Evolutionary conservation across 768 basidiomycete species (phyloP).

Genomic region (Phylloporus sp.): DNA sequence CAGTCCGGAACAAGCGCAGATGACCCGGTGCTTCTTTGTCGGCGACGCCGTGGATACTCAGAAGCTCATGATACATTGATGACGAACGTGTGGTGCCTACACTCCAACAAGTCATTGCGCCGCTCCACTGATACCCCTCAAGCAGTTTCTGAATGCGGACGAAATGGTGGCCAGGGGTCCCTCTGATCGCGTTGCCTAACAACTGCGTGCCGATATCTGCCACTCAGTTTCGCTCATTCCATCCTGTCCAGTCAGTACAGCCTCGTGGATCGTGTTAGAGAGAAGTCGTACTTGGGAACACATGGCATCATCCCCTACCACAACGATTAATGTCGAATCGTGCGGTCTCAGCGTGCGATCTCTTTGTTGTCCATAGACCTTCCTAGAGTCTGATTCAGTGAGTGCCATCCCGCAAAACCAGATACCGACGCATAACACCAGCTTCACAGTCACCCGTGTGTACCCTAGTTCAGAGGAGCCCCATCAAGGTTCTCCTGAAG

Average conservation of each 20-base stretch:
- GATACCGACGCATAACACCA: background rate
- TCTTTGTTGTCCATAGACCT: too few species aligned
- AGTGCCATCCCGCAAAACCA: background rate
- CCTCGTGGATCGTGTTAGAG: background rate
- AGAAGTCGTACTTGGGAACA: too few species aligned
- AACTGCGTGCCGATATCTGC: background rate
- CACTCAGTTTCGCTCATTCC: background rate
- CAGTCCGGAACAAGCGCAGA: too few species aligned
- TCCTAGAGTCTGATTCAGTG: conserved; percentile 13
- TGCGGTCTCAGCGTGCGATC: too few species aligned
- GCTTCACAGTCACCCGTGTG: conserved; percentile 29
- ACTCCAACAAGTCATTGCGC: background rate
- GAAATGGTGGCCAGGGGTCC: background rate
- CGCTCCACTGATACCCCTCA: background rate
- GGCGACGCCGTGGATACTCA: too few species aligned
- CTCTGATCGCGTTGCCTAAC: background rate
- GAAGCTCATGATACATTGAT: too few species aligned
- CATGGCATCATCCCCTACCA: too few species aligned
- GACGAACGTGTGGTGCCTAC: background rate
- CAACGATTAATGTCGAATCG: too few species aligned
- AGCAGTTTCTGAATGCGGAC: too few species aligned
- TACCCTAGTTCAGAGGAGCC: conserved; percentile 37
- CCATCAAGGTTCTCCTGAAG: conserved; percentile 25
- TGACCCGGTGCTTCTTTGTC: too few species aligned
- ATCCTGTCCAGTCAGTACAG: background rate